phyloP scores from a whole-genome alignment of 148 eudicot species.

The Camellia japonica region DNA sequence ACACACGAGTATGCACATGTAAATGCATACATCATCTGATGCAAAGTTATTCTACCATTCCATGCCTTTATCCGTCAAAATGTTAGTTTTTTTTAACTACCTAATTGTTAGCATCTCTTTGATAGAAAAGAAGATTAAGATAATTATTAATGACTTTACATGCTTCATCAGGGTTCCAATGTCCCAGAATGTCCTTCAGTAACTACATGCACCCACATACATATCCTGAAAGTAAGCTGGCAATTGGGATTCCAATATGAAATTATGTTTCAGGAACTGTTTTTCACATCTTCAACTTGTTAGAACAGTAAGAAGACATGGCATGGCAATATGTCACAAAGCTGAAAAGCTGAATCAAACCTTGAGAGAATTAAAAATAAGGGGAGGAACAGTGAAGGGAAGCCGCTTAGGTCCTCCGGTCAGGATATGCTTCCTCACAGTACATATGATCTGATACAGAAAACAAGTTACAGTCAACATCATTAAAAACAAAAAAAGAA shows the following conservation, averaged over 20 bases:
- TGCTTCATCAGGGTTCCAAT: neutral
- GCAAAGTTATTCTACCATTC: constrained; percentile 5
- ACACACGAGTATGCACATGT: neutral
- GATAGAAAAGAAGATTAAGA: neutral
- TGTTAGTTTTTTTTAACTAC: neutral
- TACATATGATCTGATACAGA: constrained; percentile 69
- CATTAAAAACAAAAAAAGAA: constrained; percentile 1
- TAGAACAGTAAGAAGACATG: neutral
- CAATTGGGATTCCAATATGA: neutral
- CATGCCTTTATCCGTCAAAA: neutral
- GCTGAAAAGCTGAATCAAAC: constrained; percentile 34
- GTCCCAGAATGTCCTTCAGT: neutral
- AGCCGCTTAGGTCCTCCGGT: constrained; percentile 90
- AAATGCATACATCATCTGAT: neutral
- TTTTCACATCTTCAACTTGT: neutral
- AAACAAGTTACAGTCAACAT: constrained; percentile 21
- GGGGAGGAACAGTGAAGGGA: constrained; percentile 79
- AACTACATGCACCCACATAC: neutral
- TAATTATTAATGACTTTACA: neutral
- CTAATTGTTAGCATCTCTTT: neutral
- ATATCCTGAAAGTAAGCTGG: neutral
- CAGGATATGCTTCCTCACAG: constrained; percentile 79
- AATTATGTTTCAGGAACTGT: neutral
- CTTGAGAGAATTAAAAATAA: constrained; percentile 84
- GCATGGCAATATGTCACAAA: neutral